phyloP scores from a whole-genome alignment of 345 rosid genomes.

The Excoecaria cochinchinensis region DNA sequence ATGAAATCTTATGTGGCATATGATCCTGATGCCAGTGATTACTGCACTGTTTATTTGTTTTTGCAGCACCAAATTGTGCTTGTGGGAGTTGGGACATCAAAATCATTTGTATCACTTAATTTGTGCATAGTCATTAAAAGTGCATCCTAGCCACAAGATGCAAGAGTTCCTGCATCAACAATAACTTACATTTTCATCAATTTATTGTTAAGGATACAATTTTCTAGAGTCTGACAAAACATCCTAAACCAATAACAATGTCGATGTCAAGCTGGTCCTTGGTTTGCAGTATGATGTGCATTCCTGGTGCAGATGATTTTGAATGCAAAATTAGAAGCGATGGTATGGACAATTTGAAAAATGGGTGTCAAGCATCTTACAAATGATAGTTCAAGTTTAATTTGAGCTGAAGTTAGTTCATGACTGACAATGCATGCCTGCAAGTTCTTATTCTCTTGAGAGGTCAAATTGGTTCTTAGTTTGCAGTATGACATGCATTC shows the following conservation, averaged over 20 bases:
- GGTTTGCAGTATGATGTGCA: neutral
- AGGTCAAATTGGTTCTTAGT: neutral
- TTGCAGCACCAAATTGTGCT: neutral
- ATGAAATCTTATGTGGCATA: neutral
- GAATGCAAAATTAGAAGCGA: neutral
- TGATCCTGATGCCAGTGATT: neutral
- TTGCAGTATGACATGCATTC: neutral
- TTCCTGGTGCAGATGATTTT: neutral
- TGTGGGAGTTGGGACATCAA: neutral
- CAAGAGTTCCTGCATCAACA: too few species aligned
- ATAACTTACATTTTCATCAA: too few species aligned
- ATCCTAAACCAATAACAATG: neutral
- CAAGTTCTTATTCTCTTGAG: neutral
- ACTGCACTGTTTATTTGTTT: neutral
- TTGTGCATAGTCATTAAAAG: neutral
- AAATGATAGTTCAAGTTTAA: neutral
- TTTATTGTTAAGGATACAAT: neutral
- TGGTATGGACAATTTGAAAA: neutral
- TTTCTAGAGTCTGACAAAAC: neutral
- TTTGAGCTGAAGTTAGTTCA: neutral
- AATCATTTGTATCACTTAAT: neutral
- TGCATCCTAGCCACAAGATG: neutral
- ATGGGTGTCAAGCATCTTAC: constrained; percentile 2
- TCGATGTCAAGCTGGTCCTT: neutral
- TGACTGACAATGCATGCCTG: neutral